Evolutionary conservation across 1,284 basidiomycete genomes (phyloP).

Genomic region (Leccinum solheimii): DNA sequence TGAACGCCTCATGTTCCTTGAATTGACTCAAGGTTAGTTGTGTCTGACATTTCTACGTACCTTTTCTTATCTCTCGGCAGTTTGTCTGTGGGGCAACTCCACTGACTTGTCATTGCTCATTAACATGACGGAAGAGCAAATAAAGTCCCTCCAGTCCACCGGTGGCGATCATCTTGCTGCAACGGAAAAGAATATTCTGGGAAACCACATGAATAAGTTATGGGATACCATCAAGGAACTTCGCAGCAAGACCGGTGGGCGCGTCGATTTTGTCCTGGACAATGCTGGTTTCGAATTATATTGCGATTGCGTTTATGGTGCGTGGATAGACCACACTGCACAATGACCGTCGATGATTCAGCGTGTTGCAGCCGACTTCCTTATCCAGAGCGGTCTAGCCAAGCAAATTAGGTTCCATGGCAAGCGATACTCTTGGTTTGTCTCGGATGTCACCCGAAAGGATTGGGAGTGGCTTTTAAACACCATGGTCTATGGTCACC

Average conservation of each 20-base stretch:
- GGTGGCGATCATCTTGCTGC: constrained; percentile 94
- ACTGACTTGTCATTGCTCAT: constrained; percentile 95
- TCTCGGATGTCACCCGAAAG: constrained; percentile 95
- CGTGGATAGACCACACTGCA: constrained; percentile 26
- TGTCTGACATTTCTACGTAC: neutral
- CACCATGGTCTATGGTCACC: constrained; percentile 83
- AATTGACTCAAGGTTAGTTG: constrained; percentile 79
- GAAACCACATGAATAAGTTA: constrained; percentile 77
- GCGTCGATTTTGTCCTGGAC: constrained; percentile 89
- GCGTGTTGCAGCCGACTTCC: constrained; percentile 69
- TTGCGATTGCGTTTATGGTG: constrained; percentile 94
- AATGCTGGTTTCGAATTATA: constrained; percentile 95
- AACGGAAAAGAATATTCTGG: constrained; percentile 94
- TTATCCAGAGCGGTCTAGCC: constrained; percentile 89
- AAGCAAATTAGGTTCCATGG: constrained; percentile 90
- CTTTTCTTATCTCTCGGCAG: constrained; percentile 40
- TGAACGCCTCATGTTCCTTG: constrained; percentile 90
- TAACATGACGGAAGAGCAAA: constrained; percentile 99
- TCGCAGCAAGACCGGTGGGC: constrained; percentile 69
- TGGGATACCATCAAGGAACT: constrained; percentile 83
- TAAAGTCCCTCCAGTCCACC: constrained; percentile 96
- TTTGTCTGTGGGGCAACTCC: constrained; percentile 96
- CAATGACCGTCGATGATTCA: constrained; percentile 8
- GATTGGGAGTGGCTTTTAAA: constrained; percentile 97
- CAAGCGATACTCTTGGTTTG: constrained; percentile 90